Base-by-base conservation (phyloP, 2,329 filamentous ascomycete species). In the Domatiomyces globalis region DNA sequence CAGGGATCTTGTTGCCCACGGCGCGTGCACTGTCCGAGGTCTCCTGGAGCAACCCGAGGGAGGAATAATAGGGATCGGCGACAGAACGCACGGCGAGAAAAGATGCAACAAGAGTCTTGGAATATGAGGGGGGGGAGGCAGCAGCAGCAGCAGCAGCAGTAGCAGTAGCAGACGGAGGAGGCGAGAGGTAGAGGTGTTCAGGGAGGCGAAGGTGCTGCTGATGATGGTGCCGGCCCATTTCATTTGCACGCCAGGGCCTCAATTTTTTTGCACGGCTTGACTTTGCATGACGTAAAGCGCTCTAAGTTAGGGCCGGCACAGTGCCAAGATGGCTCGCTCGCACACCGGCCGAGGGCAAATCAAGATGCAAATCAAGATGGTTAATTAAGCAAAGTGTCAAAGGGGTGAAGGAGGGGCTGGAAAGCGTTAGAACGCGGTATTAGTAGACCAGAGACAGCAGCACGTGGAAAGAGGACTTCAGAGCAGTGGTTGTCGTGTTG, bases 1-100 rank as follows among this genome's bases (percentile, higher is more conserved):
- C 62, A 10, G 63, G 63, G 22, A 66, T 61, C 27, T 62, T 60
- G 48, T 64, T 62, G 25, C 63, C 56, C 27, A 63, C 60, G 42
- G 61, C 57, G 50, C 59, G 56, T 3, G 52, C 56, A 49, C 56
- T 52, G 29, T 47, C 17, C n/a, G 52, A 52, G 20, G 58, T 53
- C 44, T 56, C 58, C 43, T 55, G 51, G 20, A 60, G 50, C 27
- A 60, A 49, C 25, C 45, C 29, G 49, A 43, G n/a, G 3, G 46
- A 43, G 10, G 52, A 43, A 42, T 52, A 49, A 39, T 54, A 18
- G 44, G 51, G 47, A 51, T 54, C 53, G 25, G 56, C 44, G 18
- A 49, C 52, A 18, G 53, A 50, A 22, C 52, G 51, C 43, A 58
- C 52, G 15, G 55, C 49, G 45, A 57, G 52, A 50, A 60, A 53